A percentile compares a stretch with the other conserved stretches of the same genome.
Conservation (phyloP, 441 rosid genomes). For the Codiaeum variegatum region DNA sequence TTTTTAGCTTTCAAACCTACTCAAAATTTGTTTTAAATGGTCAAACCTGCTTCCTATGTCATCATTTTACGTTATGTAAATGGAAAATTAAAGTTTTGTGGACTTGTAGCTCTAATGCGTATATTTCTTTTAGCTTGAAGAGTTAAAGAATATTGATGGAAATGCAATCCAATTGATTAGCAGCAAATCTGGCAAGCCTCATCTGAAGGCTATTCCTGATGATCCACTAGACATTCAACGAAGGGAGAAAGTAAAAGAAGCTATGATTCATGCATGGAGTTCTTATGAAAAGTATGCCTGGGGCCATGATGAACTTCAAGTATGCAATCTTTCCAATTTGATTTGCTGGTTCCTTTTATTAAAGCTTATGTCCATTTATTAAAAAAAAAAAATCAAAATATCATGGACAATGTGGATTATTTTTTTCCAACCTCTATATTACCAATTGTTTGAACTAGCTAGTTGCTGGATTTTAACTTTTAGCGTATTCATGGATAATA, state of each 20-base stretch:
- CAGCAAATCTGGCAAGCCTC: constrained; percentile 6
- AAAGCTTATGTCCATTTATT: background rate
- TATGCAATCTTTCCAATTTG: constrained; percentile 17
- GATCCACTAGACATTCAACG: constrained; percentile 59
- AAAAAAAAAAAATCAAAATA: background rate
- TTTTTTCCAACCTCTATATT: background rate
- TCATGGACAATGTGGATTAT: background rate
- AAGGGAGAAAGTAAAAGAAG: constrained; percentile 88
- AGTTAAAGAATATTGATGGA: constrained; percentile 31
- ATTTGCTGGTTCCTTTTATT: background rate
- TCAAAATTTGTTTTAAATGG: background rate
- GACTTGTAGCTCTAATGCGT: background rate
- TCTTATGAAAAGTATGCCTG: constrained; percentile 97
- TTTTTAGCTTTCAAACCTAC: background rate
- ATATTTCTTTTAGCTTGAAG: constrained; percentile 45
- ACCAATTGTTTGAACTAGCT: background rate
- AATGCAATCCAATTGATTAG: constrained; percentile 22
- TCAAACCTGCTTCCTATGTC: background rate
- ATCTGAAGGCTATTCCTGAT: constrained; percentile 35
- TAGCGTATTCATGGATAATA: background rate
- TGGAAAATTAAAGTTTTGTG: background rate
- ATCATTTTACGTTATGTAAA: background rate
- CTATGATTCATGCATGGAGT: constrained; percentile 97
- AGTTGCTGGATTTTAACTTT: background rate
- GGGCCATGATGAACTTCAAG: constrained; percentile 99